Evolutionary conservation across 495 filamentous ascomycete species (phyloP).

Genomic region (Tricharina praecox): DNA sequence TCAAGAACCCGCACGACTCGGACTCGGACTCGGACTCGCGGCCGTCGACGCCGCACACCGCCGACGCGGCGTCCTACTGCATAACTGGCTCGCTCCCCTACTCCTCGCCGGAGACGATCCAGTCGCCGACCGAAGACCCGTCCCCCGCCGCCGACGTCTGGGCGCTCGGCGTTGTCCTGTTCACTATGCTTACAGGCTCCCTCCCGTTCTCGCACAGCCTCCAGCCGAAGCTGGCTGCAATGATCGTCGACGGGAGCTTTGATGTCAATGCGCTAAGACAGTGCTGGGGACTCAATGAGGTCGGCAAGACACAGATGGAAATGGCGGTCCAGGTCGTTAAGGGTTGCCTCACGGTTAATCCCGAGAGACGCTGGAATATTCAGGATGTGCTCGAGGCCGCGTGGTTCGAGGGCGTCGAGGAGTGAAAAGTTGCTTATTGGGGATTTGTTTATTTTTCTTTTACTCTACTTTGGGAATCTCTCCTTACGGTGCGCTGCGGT

Average conservation of each 20-base stretch:
- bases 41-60: slow-evolving; percentile 1
- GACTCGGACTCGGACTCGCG: slow-evolving; percentile 31
- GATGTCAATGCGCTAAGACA: slow-evolving; percentile 33
- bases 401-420: neutral
- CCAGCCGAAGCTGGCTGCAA: slow-evolving; percentile 39
- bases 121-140: neutral
- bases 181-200: slow-evolving; percentile 44
- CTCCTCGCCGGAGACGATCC: slow-evolving; percentile 16
- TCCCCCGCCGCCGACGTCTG: slow-evolving; percentile 45
- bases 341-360: neutral
- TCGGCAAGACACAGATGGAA: slow-evolving; percentile 20
- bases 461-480: too few relatives aligned
- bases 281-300: slow-evolving; percentile 22
- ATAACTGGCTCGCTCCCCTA: slow-evolving; percentile 20
- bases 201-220: slow-evolving; percentile 51
- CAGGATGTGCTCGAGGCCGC: neutral
- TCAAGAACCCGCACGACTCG: slow-evolving; percentile 34
- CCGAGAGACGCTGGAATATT: neutral
- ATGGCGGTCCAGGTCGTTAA: slow-evolving; percentile 36
- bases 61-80: slow-evolving; percentile 6
- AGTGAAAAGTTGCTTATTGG: too few relatives aligned
- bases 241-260: slow-evolving; percentile 49
- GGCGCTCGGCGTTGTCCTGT: slow-evolving; percentile 55
- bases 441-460: too few relatives aligned
- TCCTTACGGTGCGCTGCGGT: too few relatives aligned